These are phyloP conservation scores for Aureobasidium pullulans DNA, from an alignment of 2,329 filamentous ascomycete genomes.

Conservation along the genomic window DNA sequence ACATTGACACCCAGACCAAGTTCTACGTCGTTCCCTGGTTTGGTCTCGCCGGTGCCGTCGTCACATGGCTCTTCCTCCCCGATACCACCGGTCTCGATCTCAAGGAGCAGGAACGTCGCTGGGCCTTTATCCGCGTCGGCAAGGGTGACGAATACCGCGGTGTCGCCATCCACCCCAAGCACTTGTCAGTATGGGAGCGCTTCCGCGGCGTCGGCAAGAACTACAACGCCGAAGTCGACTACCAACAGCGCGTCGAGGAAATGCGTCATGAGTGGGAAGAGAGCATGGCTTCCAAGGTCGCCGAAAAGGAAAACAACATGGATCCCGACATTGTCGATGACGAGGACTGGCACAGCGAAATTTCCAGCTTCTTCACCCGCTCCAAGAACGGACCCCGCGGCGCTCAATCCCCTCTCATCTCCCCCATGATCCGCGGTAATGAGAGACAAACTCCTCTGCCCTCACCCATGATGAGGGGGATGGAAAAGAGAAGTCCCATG, in stretches of 20 bases:
- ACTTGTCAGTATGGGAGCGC: conserved; percentile 84
- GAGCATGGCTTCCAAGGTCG: conserved; percentile 46
- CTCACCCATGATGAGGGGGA: conserved; percentile 1
- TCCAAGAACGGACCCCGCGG: conserved; percentile 26
- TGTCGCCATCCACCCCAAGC: conserved; percentile 81
- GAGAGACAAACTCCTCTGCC: not conserved
- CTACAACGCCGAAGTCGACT: conserved; percentile 79
- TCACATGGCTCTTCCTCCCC: conserved; percentile 83
- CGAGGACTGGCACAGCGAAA: conserved; percentile 42
- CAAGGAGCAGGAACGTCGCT: conserved; percentile 93
- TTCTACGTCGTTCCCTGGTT: conserved; percentile 96
- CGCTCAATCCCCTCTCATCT: not conserved
- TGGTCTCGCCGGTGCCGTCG: conserved; percentile 74
- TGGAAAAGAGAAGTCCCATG: not conserved
- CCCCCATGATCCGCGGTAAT: not conserved
- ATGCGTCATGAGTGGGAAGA: conserved; percentile 55
- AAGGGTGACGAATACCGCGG: conserved; percentile 81
- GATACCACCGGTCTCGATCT: conserved; percentile 94
- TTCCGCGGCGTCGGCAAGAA: conserved; percentile 67
- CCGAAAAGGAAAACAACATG: conserved; percentile 41
- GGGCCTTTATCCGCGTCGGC: conserved; percentile 76
- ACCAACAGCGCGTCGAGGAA: conserved; percentile 75
- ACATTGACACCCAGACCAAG: conserved; percentile 76
- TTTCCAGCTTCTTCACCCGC: conserved; percentile 48
- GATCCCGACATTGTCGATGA: conserved; percentile 30